Base-by-base conservation (phyloP, 768 basidiomycete species). In the Xanthoconium stramineum region DNA sequence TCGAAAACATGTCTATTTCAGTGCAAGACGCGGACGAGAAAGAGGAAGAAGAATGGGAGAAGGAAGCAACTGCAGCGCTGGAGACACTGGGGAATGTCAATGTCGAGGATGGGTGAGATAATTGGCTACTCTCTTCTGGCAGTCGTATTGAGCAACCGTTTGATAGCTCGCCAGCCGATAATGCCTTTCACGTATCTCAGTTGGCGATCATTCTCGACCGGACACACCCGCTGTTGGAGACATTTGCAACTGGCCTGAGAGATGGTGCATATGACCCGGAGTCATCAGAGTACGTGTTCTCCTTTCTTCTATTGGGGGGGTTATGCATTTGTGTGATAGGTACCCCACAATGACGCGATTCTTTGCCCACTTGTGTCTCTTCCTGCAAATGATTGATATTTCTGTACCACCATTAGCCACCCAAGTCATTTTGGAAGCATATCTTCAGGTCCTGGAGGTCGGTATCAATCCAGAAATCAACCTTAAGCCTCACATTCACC, bases 351-450 rank as follows among this genome's bases (percentile, higher is more conserved):
- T 91, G 78, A 84, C 83, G 44, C 86, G 94, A 5, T 99, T 98
- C 75, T 97, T 96, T 65, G 89, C 94, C 0, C 96, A 99, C 66
- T 75, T 98, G 24, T 92, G 92, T 60, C 83, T 98, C 32, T 93
- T 87, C 73, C 78, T 97, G 5, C 85, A 89, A 59, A 83, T 93
- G 73, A 89, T 97, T 36, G 87, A 88, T 48, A 74, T 87, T 36
- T 69, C 83, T 0, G 82, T 92, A 0, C 89, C 94, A 0, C 84
- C 87, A 2, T 70, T 83, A 13, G 83, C 91, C 0, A 86, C 84
- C 0, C 92, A 96, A 65, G 73, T 81, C 32, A 91, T 99, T 50
- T 74, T 98, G 29, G 90, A 96, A 66, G 84, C 89, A 0, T 99
- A 98, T 67, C 81, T 98, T 6, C 83, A 83, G 57, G 88, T 94